A percentile compares a stretch with the other conserved stretches of the same genome.
Conservation (phyloP, 2,329 filamentous ascomycete genomes). For the Diaporthe australafricana region DNA sequence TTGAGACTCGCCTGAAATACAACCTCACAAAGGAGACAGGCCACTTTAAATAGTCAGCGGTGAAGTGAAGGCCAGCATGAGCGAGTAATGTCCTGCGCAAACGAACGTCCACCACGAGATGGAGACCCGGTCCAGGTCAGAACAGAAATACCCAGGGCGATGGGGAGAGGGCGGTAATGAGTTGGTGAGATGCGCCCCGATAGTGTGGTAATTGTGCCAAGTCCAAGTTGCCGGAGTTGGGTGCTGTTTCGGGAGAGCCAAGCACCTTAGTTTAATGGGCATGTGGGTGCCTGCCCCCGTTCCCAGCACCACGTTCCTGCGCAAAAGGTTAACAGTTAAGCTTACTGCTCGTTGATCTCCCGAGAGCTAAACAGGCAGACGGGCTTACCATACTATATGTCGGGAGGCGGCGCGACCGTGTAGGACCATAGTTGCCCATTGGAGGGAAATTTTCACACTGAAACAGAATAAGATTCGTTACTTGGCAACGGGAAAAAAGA, state of each 20-base stretch:
- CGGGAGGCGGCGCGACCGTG: no score
- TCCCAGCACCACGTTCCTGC: slow-evolving; percentile 8
- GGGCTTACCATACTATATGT: background rate
- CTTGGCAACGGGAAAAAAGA: background rate
- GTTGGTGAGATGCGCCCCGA: background rate
- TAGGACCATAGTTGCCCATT: background rate
- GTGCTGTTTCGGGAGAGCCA: slow-evolving; percentile 19
- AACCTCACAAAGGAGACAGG: background rate
- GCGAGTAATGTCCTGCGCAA: slow-evolving; percentile 10
- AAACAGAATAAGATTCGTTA: background rate
- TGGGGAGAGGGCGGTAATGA: slow-evolving; percentile 14
- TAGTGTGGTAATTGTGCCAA: slow-evolving; percentile 25
- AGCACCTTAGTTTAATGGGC: slow-evolving; percentile 24
- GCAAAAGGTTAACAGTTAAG: background rate
- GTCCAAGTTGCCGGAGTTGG: slow-evolving; percentile 8
- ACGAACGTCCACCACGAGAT: background rate
- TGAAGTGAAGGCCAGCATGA: background rate
- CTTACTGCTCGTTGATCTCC: slow-evolving; percentile 24
- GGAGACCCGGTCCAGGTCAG: background rate
- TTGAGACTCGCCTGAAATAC: background rate
- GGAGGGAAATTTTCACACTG: slow-evolving; percentile 19
- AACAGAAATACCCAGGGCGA: background rate
- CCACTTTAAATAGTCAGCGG: background rate
- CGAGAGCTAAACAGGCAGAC: slow-evolving; percentile 8
- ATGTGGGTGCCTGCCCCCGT: slow-evolving; percentile 3